Evolutionary conservation across 345 rosid species (phyloP), one percentile per base, ranked within the genome.

Genomic region (Abelmoschus esculentus): DNA sequence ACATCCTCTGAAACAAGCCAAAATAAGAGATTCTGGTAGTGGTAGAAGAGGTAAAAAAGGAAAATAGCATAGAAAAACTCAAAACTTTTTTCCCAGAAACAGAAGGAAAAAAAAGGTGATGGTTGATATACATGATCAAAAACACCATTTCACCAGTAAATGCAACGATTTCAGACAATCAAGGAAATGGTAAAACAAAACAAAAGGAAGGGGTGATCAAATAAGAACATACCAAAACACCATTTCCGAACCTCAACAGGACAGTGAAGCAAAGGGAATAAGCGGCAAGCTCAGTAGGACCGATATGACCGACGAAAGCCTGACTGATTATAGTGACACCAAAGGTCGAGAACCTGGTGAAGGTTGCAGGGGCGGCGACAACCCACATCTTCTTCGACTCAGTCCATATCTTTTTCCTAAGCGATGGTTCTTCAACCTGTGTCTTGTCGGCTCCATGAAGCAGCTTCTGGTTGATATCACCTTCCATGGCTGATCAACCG

Each of bases 291-390:
- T 91, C 82, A 0, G 77, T 78, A 0, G 90, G 26, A 32, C 97
- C 90, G 65, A 89, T 77, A 66, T 87, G 97, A 0, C 97, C 97
- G 3, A 87, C 67, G 52, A 87, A 91, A 3, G 87, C 91, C 70
- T 89, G 96, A 56, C 76, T 89, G 70, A 91, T 72, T 1, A 89
- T 57, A 28, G 72, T 73, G 9, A 83, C 71, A 8, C 93, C 96
- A 3, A 83, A 87, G 15, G 90, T 81, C 2, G 96, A 87, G 60
- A 89, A 79, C 54, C 89, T 76, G 0, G 91, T 85, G 80, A 91
- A 87, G 67, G 85, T 87, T 4, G 96, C 96, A 14, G 96, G 97
- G 0, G 74, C 96, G 1, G 93, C 93, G 2, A 91, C 86, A 11
- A 68, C 53, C 97, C 93, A 87, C 57, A 86, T 71, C 85, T 81